phyloP scores from a whole-genome alignment of 1,284 basidiomycete genomes.

The Lentinus polychrous region DNA sequence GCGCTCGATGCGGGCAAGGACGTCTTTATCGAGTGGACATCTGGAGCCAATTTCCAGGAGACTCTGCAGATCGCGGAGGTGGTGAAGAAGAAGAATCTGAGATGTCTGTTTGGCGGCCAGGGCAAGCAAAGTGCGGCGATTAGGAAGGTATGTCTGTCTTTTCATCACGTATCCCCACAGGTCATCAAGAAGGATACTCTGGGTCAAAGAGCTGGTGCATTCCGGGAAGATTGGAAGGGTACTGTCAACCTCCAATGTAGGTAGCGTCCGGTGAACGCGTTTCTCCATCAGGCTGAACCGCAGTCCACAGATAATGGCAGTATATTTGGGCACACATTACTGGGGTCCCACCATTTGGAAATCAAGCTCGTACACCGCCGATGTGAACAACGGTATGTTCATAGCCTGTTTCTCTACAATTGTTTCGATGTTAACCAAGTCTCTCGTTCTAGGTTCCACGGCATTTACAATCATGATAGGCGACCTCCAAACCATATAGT shows the following conservation, averaged over 20 bases:
- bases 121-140: conserved; percentile 19
- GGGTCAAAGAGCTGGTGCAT: conserved; percentile 24
- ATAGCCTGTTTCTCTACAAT: neutral
- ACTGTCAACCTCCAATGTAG: conserved; percentile 10
- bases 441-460: conserved; percentile 15
- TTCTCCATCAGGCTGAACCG: neutral
- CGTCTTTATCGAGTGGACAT: conserved; percentile 33
- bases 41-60: conserved; percentile 18
- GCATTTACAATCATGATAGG: conserved; percentile 21
- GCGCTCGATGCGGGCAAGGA: conserved; percentile 29
- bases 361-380: neutral
- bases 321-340: neutral
- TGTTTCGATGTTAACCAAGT: neutral
- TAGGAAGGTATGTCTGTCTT: conserved; percentile 24
- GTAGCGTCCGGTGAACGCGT: neutral
- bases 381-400: neutral
- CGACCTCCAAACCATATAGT: conserved; percentile 17
- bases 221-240: conserved; percentile 23
- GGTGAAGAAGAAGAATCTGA: conserved; percentile 25
- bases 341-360: neutral
- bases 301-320: neutral
- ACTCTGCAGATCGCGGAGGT: conserved; percentile 10
- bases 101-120: conserved; percentile 27
- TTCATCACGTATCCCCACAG: too few species aligned
- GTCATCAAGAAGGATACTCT: conserved; percentile 2